These are phyloP conservation scores for Amoebophrya sp. DNA, from an alignment of 169 alveolate species.

Conservation along the genomic window DNA sequence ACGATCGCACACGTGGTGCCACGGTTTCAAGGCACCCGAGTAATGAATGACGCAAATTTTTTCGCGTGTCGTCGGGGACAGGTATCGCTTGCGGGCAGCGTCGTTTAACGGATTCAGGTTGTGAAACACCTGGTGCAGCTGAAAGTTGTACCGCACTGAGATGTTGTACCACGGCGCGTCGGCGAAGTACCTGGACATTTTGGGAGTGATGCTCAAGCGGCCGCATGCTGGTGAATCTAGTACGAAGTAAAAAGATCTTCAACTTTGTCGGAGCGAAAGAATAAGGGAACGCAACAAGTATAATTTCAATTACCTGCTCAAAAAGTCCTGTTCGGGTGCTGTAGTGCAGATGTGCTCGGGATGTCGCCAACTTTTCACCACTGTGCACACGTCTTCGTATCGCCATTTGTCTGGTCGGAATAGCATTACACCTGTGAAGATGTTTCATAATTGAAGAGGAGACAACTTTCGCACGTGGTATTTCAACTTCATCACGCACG, in stretches of 20 bases:
- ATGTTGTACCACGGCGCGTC: not conserved
- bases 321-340: not conserved
- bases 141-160: not conserved
- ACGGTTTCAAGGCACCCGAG: not conserved
- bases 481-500: too few species aligned
- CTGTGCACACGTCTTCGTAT: not conserved
- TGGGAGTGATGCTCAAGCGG: too few species aligned
- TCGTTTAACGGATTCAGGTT: not conserved
- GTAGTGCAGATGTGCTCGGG: not conserved
- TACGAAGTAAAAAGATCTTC: too few species aligned
- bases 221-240: too few species aligned
- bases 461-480: too few species aligned
- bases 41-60: not conserved
- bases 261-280: too few species aligned
- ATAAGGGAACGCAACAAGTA: too few species aligned
- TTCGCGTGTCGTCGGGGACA: not conserved
- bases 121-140: slow-evolving; percentile 16
- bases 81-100: not conserved
- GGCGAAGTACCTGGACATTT: not conserved
- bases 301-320: too few species aligned
- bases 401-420: not conserved
- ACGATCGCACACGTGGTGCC: slow-evolving; percentile 13
- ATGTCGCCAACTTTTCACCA: not conserved
- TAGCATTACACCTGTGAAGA: not conserved
- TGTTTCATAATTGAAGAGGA: too few species aligned